Percentiles rank a stretch among this genome's conserved stretches.
These are phyloP conservation scores for Podila clonocystis DNA, from an alignment of 192 early-diverging fungal genomes.

Conservation along the genomic window DNA sequence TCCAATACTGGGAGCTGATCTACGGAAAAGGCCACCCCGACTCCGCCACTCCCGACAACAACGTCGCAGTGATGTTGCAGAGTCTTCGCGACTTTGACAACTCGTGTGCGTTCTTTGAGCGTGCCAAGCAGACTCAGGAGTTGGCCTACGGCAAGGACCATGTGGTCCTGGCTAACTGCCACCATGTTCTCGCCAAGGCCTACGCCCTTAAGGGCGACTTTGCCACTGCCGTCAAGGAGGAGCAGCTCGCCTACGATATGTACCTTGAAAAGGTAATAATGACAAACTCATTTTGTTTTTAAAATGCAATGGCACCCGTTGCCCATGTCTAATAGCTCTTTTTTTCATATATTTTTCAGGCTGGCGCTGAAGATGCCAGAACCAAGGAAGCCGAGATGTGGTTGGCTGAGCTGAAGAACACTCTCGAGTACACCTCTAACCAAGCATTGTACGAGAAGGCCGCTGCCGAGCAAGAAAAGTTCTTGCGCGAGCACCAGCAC, in stretches of 20 bases:
- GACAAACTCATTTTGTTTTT: not conserved
- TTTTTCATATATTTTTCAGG: slow-evolving; percentile 32
- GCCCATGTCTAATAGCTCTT: not conserved
- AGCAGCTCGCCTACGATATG: slow-evolving; percentile 73
- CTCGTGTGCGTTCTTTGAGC: slow-evolving; percentile 75
- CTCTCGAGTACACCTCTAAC: slow-evolving; percentile 32
- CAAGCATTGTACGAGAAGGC: slow-evolving; percentile 41
- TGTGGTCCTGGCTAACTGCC: slow-evolving; percentile 54
- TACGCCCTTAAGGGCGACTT: slow-evolving; percentile 77
- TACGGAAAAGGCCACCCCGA: slow-evolving; percentile 84
- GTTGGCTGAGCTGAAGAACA: slow-evolving; percentile 68
- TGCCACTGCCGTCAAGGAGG: slow-evolving; percentile 75
- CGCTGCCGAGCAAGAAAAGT: slow-evolving; percentile 18
- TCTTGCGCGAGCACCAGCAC: slow-evolving; percentile 22
- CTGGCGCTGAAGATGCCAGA: slow-evolving; percentile 77
- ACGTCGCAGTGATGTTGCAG: slow-evolving; percentile 81
- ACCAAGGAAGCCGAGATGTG: slow-evolving; percentile 75
- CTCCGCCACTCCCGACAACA: slow-evolving; percentile 83
- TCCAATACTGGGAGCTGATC: slow-evolving; percentile 84
- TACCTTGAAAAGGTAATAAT: slow-evolving; percentile 63
- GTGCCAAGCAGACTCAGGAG: slow-evolving; percentile 74
- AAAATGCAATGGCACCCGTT: not conserved
- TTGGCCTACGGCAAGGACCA: slow-evolving; percentile 74
- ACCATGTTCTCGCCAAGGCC: slow-evolving; percentile 84
- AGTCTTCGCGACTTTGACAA: slow-evolving; percentile 68